Evolutionary conservation across 805 yeast species (phyloP).

Genomic region (Lipomyces starkeyi): DNA sequence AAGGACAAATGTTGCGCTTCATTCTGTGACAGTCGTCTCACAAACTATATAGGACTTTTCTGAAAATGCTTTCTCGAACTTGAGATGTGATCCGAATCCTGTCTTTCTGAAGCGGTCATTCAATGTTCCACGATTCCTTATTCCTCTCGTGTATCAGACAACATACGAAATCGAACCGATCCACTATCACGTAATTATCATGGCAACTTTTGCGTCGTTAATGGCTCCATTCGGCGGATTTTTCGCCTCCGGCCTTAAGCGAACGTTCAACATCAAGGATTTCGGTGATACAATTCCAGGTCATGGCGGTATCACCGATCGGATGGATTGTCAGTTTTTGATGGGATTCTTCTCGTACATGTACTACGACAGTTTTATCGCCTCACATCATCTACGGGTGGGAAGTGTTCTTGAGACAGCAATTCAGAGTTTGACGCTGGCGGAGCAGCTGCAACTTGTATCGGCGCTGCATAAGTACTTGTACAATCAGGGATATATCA

Average conservation of each 20-base stretch:
- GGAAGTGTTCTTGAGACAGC: too few relatives aligned
- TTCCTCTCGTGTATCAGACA: constrained; percentile 50
- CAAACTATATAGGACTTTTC: constrained; percentile 21
- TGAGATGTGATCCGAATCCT: constrained; percentile 83
- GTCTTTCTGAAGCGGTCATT: constrained; percentile 83
- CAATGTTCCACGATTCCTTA: constrained; percentile 72
- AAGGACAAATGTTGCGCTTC: neutral
- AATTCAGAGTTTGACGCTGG: too few relatives aligned
- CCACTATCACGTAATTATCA: constrained; percentile 81
- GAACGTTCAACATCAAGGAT: constrained; percentile 95
- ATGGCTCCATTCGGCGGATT: constrained; percentile 99
- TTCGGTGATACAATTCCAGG: constrained; percentile 99
- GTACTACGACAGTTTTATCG: too few relatives aligned
- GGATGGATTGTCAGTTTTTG: constrained; percentile 96
- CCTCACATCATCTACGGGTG: too few relatives aligned
- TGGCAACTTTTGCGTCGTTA: constrained; percentile 93
- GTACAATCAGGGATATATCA: too few relatives aligned
- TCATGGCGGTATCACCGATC: constrained; percentile 97
- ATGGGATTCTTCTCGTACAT: constrained; percentile 96
- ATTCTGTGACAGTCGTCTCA: neutral
- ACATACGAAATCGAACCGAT: constrained; percentile 64
- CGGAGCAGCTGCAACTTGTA: too few relatives aligned
- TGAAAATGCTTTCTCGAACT: constrained; percentile 53
- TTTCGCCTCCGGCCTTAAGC: constrained; percentile 93
- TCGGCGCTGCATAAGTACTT: too few relatives aligned